A percentile compares a stretch with the other conserved stretches of the same genome.
phyloP scores from a whole-genome alignment of 1,284 basidiomycete species.

The Golubevia pallescens region DNA sequence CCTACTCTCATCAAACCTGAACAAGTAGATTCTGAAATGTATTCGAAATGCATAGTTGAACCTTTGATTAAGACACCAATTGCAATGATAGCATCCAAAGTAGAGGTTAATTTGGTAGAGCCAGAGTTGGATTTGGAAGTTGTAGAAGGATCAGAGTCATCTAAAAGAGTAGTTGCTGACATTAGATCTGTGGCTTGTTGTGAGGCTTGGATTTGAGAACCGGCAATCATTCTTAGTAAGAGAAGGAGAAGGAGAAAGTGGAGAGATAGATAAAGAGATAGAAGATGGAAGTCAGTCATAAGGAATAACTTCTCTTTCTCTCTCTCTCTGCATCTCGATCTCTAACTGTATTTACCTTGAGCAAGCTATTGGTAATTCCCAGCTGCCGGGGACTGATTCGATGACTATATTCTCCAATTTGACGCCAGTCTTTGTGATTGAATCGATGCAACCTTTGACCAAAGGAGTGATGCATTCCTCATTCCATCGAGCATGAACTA shows the following conservation, averaged over 20 bases:
- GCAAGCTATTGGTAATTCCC: slow-evolving; percentile 53
- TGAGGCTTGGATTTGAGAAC: slow-evolving; percentile 78
- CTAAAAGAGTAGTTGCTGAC: slow-evolving; percentile 69
- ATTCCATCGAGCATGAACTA: slow-evolving; percentile 95
- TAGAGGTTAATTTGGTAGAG: background rate
- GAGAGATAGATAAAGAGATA: background rate
- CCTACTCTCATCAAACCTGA: slow-evolving; percentile 93
- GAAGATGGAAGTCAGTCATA: background rate
- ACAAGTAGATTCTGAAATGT: slow-evolving; percentile 91
- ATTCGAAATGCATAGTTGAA: slow-evolving; percentile 96
- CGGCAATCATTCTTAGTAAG: slow-evolving; percentile 74
- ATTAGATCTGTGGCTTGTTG: slow-evolving; percentile 79
- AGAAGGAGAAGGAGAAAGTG: slow-evolving; percentile 2
- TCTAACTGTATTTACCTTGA: slow-evolving; percentile 14
- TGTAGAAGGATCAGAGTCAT: slow-evolving; percentile 17
- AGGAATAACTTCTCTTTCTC: too few relatives aligned
- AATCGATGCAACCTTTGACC: slow-evolving; percentile 76
- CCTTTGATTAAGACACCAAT: slow-evolving; percentile 75
- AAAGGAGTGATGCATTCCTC: slow-evolving; percentile 82
- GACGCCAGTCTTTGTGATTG: slow-evolving; percentile 83
- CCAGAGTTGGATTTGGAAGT: slow-evolving; percentile 14
- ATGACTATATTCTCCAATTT: slow-evolving; percentile 87
- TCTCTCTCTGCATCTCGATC: too few relatives aligned
- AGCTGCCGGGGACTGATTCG: slow-evolving; percentile 82
- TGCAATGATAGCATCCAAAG: slow-evolving; percentile 11